phyloP scores from a whole-genome alignment of 805 yeast genomes.

The Saturnispora mendoncae region DNA sequence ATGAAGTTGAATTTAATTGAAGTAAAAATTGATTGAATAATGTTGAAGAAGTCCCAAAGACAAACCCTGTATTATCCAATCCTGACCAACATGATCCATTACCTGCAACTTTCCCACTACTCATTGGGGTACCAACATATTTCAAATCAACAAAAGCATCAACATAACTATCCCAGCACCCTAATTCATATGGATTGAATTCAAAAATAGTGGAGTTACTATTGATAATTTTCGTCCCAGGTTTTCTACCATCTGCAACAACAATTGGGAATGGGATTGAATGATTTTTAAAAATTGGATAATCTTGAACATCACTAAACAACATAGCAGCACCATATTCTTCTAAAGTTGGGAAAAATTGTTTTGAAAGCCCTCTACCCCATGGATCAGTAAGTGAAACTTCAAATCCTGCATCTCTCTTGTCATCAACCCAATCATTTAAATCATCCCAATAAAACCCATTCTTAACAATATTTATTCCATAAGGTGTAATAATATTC shows the following conservation, averaged over 20 bases:
- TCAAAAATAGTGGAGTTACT: slow-evolving; percentile 63
- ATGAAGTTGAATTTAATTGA: slow-evolving; percentile 45
- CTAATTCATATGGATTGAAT: slow-evolving; percentile 62
- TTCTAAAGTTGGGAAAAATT: slow-evolving; percentile 53
- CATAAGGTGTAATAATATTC: slow-evolving; percentile 55
- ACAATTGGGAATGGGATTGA: slow-evolving; percentile 67
- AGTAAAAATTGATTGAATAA: slow-evolving; percentile 63
- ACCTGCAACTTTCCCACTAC: slow-evolving; percentile 45
- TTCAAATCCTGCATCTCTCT: slow-evolving; percentile 56
- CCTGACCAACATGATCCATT: slow-evolving; percentile 48
- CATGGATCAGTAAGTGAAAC: slow-evolving; percentile 68
- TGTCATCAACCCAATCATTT: slow-evolving; percentile 41
- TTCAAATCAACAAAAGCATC: slow-evolving; percentile 55
- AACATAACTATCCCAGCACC: slow-evolving; percentile 80
- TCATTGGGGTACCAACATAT: slow-evolving; percentile 60
- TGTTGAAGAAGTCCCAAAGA: slow-evolving; percentile 77
- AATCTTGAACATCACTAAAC: slow-evolving; percentile 48
- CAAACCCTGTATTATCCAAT: slow-evolving; percentile 72
- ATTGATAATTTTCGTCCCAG: slow-evolving; percentile 46
- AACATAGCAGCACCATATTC: slow-evolving; percentile 58
- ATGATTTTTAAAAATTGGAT: slow-evolving; percentile 50
- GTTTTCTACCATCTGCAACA: slow-evolving; percentile 59
- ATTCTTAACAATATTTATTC: slow-evolving; percentile 46
- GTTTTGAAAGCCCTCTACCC: slow-evolving; percentile 70
- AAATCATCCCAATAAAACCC: slow-evolving; percentile 47